Percentiles rank a stretch among this genome's conserved stretches.
Conservation (phyloP, 805 yeast species). For the Citeromyces matritensis region DNA sequence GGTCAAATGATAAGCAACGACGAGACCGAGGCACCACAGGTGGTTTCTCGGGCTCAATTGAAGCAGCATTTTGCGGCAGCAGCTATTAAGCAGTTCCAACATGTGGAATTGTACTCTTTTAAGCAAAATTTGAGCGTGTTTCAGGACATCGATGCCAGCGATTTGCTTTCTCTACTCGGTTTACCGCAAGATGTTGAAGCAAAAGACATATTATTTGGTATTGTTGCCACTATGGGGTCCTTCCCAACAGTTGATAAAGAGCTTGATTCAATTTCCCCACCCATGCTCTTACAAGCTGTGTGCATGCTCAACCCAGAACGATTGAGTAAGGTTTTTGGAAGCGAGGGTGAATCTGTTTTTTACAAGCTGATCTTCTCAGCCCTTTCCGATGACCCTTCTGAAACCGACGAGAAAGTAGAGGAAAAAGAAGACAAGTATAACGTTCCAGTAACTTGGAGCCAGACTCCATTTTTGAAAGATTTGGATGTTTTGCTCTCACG, state of each 20-base stretch:
- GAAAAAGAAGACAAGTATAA: conserved; percentile 3
- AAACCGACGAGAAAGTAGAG: conserved; percentile 3
- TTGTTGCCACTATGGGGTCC: conserved; percentile 28
- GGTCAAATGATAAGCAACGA: too few species aligned
- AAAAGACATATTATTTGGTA: conserved; percentile 22
- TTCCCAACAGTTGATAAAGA: neutral
- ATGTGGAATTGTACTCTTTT: conserved; percentile 7
- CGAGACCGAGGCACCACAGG: too few species aligned
- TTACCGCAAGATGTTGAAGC: conserved; percentile 18
- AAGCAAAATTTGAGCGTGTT: conserved; percentile 9
- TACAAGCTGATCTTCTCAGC: conserved; percentile 31
- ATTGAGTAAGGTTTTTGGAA: conserved; percentile 17
- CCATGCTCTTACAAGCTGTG: conserved; percentile 26
- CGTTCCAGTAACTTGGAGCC: neutral
- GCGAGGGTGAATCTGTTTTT: conserved; percentile 21
- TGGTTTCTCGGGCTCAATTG: too few species aligned
- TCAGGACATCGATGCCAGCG: conserved; percentile 8
- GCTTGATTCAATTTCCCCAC: conserved; percentile 16
- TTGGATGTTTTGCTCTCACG: neutral
- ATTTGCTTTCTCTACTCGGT: conserved; percentile 14
- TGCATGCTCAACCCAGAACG: conserved; percentile 27
- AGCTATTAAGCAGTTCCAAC: too few species aligned
- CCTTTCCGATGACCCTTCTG: conserved; percentile 12
- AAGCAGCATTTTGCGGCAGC: too few species aligned
- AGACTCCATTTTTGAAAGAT: neutral